phyloP scores from a whole-genome alignment of 1,284 basidiomycete genomes.

The Ganoderma boninense region DNA sequence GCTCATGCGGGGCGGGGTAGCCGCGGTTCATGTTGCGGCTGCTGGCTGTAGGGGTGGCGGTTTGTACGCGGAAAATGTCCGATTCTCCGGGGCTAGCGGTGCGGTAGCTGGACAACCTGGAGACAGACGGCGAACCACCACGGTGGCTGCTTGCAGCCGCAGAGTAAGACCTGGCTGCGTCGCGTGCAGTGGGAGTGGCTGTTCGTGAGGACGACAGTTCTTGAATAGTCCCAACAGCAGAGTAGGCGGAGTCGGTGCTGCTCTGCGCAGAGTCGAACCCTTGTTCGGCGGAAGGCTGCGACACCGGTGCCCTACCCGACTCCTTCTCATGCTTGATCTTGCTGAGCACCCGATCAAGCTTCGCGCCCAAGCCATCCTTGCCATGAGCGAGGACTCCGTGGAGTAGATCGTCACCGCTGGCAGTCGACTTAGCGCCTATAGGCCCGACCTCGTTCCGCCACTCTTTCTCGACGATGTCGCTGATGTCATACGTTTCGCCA shows the following conservation, averaged over 20 bases:
- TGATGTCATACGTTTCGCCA: conserved; percentile 91
- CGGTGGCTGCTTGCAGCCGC: conserved; percentile 38
- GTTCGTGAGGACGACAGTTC: conserved; percentile 34
- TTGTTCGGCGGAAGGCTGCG: conserved; percentile 34
- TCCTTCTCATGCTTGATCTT: conserved; percentile 69
- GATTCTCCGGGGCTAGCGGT: conserved; percentile 41
- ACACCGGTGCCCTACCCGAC: conserved; percentile 32
- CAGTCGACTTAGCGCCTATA: conserved; percentile 38
- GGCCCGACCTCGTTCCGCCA: conserved; percentile 59
- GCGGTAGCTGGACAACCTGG: conserved; percentile 40
- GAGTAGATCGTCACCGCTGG: conserved; percentile 65
- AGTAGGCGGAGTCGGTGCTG: conserved; percentile 65
- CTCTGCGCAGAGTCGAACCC: conserved; percentile 45
- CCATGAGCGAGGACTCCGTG: conserved; percentile 64
- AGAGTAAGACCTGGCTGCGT: conserved; percentile 30
- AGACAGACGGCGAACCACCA: conserved; percentile 36
- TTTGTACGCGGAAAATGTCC: conserved; percentile 34
- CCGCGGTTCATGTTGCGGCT: conserved; percentile 20
- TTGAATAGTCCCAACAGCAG: conserved; percentile 50
- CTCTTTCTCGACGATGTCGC: conserved; percentile 90
- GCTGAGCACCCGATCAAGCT: conserved; percentile 80
- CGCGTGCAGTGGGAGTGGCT: conserved; percentile 39
- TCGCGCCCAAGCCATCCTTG: conserved; percentile 72
- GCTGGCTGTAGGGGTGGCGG: conserved; percentile 35
- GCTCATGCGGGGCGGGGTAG: conserved; percentile 43